Conservation (phyloP, 805 yeast genomes). For the Yarrowia porcina region DNA sequence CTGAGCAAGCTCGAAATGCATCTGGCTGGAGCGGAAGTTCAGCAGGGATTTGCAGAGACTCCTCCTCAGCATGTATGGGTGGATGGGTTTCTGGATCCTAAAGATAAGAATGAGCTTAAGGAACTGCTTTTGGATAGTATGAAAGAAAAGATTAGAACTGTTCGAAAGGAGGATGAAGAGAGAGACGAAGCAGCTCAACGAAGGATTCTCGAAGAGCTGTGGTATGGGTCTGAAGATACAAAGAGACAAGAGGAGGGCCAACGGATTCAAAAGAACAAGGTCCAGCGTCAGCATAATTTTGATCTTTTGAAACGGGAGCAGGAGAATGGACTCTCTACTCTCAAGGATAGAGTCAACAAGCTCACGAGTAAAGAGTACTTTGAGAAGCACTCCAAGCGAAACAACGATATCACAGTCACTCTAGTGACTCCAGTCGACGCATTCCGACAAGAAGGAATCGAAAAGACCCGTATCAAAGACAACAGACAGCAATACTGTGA, state of each 20-base stretch:
- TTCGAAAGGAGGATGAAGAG: neutral
- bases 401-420: neutral
- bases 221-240: constrained; percentile 3
- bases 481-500: constrained; percentile 6
- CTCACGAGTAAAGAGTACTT: neutral
- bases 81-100: constrained; percentile 11
- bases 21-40: constrained; percentile 6
- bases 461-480: neutral
- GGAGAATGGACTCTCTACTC: neutral
- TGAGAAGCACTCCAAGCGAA: neutral
- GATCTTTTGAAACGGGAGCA: neutral
- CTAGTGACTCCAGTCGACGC: constrained; percentile 1
- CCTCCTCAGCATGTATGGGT: constrained; percentile 6
- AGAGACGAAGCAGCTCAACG: neutral
- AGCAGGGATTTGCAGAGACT: neutral
- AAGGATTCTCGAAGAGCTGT: neutral
- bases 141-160: neutral
- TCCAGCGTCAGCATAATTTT: neutral
- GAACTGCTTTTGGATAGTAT: neutral
- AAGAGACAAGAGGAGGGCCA: constrained; percentile 2
- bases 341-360: neutral
- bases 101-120: constrained; percentile 10
- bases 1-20: constrained; percentile 15
- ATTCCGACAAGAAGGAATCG: neutral
- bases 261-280: neutral